Evolutionary conservation across 768 basidiomycete genomes (phyloP).

Genomic region (Cystoderma amianthinum): DNA sequence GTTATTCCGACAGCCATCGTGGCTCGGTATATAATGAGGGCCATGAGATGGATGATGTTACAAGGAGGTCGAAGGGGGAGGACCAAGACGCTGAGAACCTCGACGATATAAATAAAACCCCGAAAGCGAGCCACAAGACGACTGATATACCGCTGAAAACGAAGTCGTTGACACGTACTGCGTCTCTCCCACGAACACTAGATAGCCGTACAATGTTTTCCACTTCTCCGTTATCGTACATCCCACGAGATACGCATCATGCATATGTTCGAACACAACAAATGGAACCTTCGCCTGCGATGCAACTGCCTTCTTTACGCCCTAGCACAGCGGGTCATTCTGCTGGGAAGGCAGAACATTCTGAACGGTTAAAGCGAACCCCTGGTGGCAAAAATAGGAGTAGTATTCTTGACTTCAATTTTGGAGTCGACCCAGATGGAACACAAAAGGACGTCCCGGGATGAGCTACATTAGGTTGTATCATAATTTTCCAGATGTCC

Average conservation of each 20-base stretch:
- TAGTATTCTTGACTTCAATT: background rate
- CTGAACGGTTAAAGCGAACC: background rate
- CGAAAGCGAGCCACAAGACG: background rate
- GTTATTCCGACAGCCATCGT: conserved; percentile 29
- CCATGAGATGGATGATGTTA: conserved; percentile 39
- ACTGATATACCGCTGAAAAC: background rate
- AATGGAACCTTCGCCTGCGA: conserved; percentile 45
- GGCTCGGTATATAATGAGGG: conserved; percentile 25
- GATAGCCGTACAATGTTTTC: conserved; percentile 14
- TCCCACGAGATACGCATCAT: conserved; percentile 24
- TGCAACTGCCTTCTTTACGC: conserved; percentile 35
- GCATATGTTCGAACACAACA: conserved; percentile 39
- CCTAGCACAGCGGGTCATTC: conserved; percentile 13
- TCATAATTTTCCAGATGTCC: background rate
- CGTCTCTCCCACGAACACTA: background rate
- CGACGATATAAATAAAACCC: background rate
- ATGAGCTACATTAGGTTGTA: background rate
- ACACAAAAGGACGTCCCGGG: background rate
- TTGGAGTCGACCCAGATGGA: background rate
- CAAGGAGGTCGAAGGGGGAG: conserved; percentile 6
- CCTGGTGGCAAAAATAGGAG: background rate
- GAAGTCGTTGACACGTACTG: background rate
- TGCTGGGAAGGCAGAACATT: conserved; percentile 7
- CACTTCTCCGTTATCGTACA: conserved; percentile 24
- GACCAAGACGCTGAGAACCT: background rate